Base-by-base conservation (phyloP, 352 stramenopile species). In the Phytophthora pini region DNA sequence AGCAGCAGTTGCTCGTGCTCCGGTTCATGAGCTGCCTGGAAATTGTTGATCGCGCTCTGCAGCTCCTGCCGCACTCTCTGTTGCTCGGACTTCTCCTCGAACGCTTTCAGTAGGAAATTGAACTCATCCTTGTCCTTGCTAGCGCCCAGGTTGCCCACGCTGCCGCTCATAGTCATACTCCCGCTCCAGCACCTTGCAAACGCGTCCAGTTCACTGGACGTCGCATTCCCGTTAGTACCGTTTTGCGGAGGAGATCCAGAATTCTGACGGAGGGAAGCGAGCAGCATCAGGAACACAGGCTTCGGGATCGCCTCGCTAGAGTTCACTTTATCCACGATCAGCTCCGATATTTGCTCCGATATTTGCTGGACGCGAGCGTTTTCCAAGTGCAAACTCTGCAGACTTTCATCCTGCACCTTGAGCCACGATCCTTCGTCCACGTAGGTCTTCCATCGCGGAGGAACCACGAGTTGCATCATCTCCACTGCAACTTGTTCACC, bases 71-170 rank as follows among this genome's bases (percentile, higher is more conserved):
- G 80, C 48, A 92, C 71, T 27, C 84, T 66, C 6, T 87, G 67
- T 46, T 89, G 80, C 56, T 82, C 69, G 5, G 68, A 58, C 15
- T 89, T 72, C 46, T 90, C 82, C 31, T 90, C 84, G 54, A 82
- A 92, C 5, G 80, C 80, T 51, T 87, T 84, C 8, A 90, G 57
- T 22, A 92, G 76, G 49, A 90, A 92, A 13, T 65, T 77, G 53
- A 88, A 88, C 48, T 90, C 84, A 39, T 92, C 84, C 39, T 88
- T 88, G 49, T 55, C 65, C 57, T 75, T 76, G 17, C 52, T 20
- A 10, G 53, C 43, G 51, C 65, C 57, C 4, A 77, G 39, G 45
- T 74, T 72, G 12, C 54, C 48, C 11, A 67, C 48, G n/a, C 68
- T 74, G n/a, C 63, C 65, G 15, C 64, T 82, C 74, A 74, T 75